Percentiles rank a stretch among this genome's conserved stretches.
Conservation (phyloP, 176 grass and related monocot genomes). For the Ampelocalamus luodianensis region DNA sequence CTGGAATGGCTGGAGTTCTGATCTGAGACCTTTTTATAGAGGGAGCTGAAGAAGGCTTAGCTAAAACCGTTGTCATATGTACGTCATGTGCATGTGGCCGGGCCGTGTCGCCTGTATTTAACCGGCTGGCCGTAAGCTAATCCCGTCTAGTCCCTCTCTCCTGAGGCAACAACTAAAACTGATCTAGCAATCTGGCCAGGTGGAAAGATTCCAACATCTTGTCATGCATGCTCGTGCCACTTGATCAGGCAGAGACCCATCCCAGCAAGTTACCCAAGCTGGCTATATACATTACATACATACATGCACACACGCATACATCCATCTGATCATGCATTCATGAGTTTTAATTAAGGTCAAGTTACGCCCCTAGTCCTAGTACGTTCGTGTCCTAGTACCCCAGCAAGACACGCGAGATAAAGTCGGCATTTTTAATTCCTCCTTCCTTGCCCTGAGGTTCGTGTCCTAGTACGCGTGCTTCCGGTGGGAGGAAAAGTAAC, state of each 20-base stretch:
- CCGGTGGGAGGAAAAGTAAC: conserved; percentile 8
- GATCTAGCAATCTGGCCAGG: conserved; percentile 4
- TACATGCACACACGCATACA: not conserved
- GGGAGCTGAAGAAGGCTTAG: not conserved
- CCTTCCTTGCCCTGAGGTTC: not conserved
- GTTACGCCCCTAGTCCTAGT: not conserved
- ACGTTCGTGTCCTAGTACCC: not conserved
- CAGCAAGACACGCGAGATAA: conserved; percentile 15
- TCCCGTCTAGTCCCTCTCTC: not conserved
- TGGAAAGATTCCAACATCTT: conserved; percentile 35
- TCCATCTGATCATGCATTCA: not conserved
- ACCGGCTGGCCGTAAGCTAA: not conserved
- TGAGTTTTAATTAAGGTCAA: not conserved
- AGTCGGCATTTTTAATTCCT: not conserved
- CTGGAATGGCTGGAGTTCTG: not conserved
- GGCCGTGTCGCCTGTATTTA: not conserved
- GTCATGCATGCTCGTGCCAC: not conserved
- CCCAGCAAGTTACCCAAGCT: conserved; percentile 1
- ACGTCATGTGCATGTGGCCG: not conserved
- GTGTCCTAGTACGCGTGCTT: too few relatives aligned
- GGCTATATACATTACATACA: too few relatives aligned
- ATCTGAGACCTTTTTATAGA: not conserved
- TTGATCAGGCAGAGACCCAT: conserved; percentile 1
- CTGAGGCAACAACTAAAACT: not conserved
- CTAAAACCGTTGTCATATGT: not conserved